Percentiles rank a stretch among this genome's conserved stretches.
These are phyloP conservation scores for Phytophthora hybrid DNA, from an alignment of 352 stramenopile species.

Conservation along the genomic window DNA sequence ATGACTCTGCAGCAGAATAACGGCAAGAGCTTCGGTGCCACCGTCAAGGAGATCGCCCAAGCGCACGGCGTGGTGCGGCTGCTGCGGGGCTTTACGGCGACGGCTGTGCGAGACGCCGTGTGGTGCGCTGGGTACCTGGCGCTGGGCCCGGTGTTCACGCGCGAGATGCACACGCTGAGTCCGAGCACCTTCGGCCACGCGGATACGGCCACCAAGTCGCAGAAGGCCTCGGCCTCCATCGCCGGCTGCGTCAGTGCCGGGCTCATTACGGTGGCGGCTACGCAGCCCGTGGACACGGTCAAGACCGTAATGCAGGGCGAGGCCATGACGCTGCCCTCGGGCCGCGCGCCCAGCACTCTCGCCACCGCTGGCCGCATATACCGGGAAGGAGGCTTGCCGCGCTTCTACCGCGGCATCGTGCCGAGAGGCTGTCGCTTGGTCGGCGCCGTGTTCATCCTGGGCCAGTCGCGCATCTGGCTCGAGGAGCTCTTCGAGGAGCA, in stretches of 20 bases:
- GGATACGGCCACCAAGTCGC: constrained; percentile 61
- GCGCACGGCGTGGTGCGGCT: constrained; percentile 60
- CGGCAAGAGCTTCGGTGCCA: constrained; percentile 70
- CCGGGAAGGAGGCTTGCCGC: constrained; percentile 50
- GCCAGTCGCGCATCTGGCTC: constrained; percentile 71
- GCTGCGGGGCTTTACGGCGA: constrained; percentile 67
- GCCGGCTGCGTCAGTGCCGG: constrained; percentile 77
- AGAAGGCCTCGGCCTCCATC: constrained; percentile 69
- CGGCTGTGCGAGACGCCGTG: constrained; percentile 66
- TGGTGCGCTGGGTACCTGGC: constrained; percentile 87
- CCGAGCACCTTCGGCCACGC: constrained; percentile 63
- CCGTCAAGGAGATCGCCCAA: constrained; percentile 62
- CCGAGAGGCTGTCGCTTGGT: constrained; percentile 82
- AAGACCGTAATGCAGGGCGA: constrained; percentile 91
- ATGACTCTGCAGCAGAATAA: constrained; percentile 91
- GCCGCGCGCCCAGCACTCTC: constrained; percentile 50
- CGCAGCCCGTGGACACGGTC: constrained; percentile 84
- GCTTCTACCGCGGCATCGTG: constrained; percentile 79
- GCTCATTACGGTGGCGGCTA: constrained; percentile 77
- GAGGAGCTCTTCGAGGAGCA: constrained; percentile 80
- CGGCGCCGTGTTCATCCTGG: constrained; percentile 86
- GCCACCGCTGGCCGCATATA: constrained; percentile 58
- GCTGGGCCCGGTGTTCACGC: constrained; percentile 75
- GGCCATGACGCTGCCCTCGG: constrained; percentile 53
- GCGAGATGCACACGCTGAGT: constrained; percentile 60